Evolutionary conservation across 371 early-diverging fungal genomes (phyloP).

Genomic region (Lichtheimia ramosa): DNA sequence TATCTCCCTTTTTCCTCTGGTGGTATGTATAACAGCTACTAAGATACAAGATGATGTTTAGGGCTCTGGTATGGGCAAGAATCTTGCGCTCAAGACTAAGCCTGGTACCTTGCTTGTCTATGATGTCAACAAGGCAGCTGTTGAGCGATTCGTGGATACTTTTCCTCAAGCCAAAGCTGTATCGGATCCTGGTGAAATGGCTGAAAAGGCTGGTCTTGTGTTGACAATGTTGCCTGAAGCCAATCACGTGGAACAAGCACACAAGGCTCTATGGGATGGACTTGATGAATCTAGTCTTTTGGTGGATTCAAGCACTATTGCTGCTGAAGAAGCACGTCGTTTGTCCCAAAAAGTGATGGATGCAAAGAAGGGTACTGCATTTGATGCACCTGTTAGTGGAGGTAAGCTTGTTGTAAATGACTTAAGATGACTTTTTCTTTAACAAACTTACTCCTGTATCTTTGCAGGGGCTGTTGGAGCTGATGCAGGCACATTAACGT

Average conservation of each 20-base stretch:
- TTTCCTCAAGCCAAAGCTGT: slow-evolving; percentile 55
- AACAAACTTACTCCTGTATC: too few relatives aligned
- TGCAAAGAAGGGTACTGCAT: slow-evolving; percentile 59
- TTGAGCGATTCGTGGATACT: slow-evolving; percentile 50
- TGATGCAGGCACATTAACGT: slow-evolving; percentile 89
- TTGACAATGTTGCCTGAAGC: slow-evolving; percentile 94
- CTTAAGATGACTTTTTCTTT: too few relatives aligned
- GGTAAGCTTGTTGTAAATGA: slow-evolving; percentile 41
- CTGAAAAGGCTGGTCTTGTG: slow-evolving; percentile 70
- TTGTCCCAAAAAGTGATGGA: slow-evolving; percentile 61
- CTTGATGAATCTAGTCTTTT: slow-evolving; percentile 55
- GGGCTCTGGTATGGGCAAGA: slow-evolving; percentile 89
- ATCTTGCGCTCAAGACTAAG: slow-evolving; percentile 67
- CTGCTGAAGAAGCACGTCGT: slow-evolving; percentile 68
- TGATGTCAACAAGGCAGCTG: slow-evolving; percentile 65
- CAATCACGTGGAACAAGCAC: slow-evolving; percentile 78
- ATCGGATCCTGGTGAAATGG: slow-evolving; percentile 67
- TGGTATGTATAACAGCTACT: not conserved
- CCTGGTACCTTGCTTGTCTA: slow-evolving; percentile 62
- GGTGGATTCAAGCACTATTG: slow-evolving; percentile 94
- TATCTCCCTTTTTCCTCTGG: not conserved
- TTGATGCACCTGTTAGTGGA: slow-evolving; percentile 97
- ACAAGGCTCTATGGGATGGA: slow-evolving; percentile 64
- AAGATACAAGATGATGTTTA: slow-evolving; percentile 8
- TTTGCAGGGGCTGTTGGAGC: slow-evolving; percentile 81